A percentile compares a stretch with the other conserved stretches of the same genome.
Evolutionary conservation across 306 rosid species (phyloP).

Genomic region (Cicer pinnatifidum): DNA sequence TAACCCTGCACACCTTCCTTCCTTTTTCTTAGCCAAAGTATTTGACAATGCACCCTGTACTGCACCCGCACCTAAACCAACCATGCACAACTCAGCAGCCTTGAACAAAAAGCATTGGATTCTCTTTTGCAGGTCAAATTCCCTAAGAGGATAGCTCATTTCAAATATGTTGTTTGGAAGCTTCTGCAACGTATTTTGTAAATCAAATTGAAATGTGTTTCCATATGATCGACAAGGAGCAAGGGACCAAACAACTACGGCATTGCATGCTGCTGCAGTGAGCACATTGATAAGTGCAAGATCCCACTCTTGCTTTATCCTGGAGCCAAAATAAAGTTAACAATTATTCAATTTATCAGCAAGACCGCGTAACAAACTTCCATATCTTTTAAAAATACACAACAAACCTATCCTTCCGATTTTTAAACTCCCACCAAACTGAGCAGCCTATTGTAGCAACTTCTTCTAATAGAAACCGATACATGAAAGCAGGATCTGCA

Average conservation of each 20-base stretch:
- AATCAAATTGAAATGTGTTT: slow-evolving; percentile 85
- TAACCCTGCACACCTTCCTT: slow-evolving; percentile 67
- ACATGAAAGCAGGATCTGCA: slow-evolving; percentile 94
- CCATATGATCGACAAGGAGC: slow-evolving; percentile 99
- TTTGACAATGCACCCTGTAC: slow-evolving; percentile 83
- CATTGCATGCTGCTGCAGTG: slow-evolving; percentile 94
- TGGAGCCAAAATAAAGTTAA: slow-evolving; percentile 47
- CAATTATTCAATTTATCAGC: slow-evolving; percentile 36
- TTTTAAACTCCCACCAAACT: slow-evolving; percentile 92
- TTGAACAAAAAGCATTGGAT: slow-evolving; percentile 86
- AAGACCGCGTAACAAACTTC: slow-evolving; percentile 34
- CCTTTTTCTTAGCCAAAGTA: slow-evolving; percentile 73
- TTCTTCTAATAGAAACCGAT: slow-evolving; percentile 83
- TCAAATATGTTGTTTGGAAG: slow-evolving; percentile 98
- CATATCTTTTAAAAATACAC: slow-evolving; percentile 25
- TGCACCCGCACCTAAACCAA: slow-evolving; percentile 89
- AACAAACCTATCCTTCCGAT: slow-evolving; percentile 83
- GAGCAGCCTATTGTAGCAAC: slow-evolving; percentile 81
- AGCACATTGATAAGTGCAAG: slow-evolving; percentile 92
- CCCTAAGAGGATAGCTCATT: slow-evolving; percentile 90
- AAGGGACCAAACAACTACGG: slow-evolving; percentile 96
- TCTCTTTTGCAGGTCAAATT: slow-evolving; percentile 89
- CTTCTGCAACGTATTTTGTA: slow-evolving; percentile 97
- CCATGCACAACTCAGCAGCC: slow-evolving; percentile 99
- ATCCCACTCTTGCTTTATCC: slow-evolving; percentile 99